phyloP scores from a whole-genome alignment of 2,329 filamentous ascomycete species.

The Scedosporium boydii region DNA sequence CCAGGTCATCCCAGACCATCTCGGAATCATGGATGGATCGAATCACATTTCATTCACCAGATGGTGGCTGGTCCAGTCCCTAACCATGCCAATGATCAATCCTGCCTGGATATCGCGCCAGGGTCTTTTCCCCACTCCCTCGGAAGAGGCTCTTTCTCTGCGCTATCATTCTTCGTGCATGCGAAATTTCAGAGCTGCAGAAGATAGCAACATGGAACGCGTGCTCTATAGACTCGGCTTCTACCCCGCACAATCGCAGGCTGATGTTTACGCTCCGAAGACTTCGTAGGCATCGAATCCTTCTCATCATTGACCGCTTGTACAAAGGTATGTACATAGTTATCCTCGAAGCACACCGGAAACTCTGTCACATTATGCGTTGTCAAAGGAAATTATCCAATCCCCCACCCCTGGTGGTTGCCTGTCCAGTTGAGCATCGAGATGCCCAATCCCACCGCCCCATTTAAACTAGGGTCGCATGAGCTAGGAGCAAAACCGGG shows the following conservation, averaged over 20 bases:
- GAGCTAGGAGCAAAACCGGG: background rate
- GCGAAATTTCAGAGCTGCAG: no score
- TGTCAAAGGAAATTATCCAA: background rate
- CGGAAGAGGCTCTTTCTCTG: no score
- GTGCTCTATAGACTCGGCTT: no score
- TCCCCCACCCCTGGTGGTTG: background rate
- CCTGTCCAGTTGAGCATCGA: background rate
- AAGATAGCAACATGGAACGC: no score
- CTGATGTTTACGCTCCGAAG: no score
- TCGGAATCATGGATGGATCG: no score
- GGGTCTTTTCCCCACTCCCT: no score
- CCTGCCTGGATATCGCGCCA: background rate
- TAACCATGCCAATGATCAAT: background rate
- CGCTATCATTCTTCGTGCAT: no score
- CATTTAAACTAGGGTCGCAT: background rate
- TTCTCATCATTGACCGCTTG: no score
- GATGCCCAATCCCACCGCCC: background rate
- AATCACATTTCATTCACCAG: background rate
- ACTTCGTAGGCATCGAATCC: no score
- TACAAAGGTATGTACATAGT: background rate
- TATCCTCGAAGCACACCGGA: background rate
- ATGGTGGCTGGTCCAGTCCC: background rate
- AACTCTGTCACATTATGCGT: background rate
- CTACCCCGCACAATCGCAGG: no score
- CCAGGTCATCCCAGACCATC: background rate